phyloP scores from a whole-genome alignment of 1,284 basidiomycete species.

The Leucocoprinus gongylophorus region DNA sequence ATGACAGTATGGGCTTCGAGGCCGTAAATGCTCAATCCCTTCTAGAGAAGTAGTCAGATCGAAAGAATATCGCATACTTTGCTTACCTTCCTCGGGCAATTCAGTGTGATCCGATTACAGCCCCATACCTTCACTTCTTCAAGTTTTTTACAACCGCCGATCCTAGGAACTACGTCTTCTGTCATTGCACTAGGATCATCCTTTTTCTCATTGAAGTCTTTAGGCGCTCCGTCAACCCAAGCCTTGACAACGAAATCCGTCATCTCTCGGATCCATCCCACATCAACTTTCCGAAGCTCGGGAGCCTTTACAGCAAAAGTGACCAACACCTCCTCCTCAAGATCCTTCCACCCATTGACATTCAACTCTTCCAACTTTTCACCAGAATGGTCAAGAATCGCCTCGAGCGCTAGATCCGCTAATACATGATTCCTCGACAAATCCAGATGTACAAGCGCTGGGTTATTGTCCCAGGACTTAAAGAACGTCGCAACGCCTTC shows the following conservation, averaged over 20 bases:
- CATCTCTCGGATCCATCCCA: constrained; percentile 83
- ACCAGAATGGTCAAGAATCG: constrained; percentile 70
- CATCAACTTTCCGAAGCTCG: constrained; percentile 60
- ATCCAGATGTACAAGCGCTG: constrained; percentile 47
- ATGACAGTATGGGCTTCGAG: constrained; percentile 33
- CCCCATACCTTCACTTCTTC: constrained; percentile 65
- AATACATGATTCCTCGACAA: constrained; percentile 60
- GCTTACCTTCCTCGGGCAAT: constrained; percentile 39
- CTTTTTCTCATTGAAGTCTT: background rate
- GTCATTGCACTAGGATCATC: constrained; percentile 7
- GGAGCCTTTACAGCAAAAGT: constrained; percentile 42
- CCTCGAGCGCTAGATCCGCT: constrained; percentile 49
- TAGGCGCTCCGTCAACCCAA: constrained; percentile 45
- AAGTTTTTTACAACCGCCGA: constrained; percentile 37
- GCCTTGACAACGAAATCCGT: constrained; percentile 80
- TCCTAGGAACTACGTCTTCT: constrained; percentile 7
- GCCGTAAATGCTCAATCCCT: constrained; percentile 38
- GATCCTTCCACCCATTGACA: constrained; percentile 73
- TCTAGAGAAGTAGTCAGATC: constrained; percentile 25
- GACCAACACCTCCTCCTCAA: constrained; percentile 50
- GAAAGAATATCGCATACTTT: constrained; percentile 1
- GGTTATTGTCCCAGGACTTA: constrained; percentile 34
- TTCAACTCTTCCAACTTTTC: constrained; percentile 53
- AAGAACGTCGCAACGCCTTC: constrained; percentile 68
- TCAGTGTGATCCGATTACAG: constrained; percentile 57